A percentile compares a stretch with the other conserved stretches of the same genome.
These are phyloP conservation scores for Solanum chiquidenum DNA, from an alignment of 257 asterid species.

Conservation along the genomic window DNA sequence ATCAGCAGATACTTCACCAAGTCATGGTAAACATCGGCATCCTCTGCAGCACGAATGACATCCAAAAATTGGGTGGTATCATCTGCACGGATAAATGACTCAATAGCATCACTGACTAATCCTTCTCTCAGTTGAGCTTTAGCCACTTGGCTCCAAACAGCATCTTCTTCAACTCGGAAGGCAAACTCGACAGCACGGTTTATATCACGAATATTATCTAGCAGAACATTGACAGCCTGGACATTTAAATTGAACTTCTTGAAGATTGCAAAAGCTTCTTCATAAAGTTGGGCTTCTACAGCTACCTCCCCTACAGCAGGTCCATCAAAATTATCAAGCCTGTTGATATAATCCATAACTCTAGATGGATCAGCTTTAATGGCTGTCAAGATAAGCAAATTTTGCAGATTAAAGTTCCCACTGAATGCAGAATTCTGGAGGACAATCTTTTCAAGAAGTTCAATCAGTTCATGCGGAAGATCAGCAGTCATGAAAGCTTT, in stretches of 20 bases:
- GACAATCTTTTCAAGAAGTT: conserved; percentile 96
- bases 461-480: conserved; percentile 96
- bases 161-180: conserved; percentile 95
- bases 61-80: conserved; percentile 90
- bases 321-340: conserved; percentile 98
- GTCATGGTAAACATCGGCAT: conserved; percentile 86
- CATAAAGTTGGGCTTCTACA: conserved; percentile 82
- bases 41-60: conserved; percentile 86
- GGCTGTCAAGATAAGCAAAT: conserved; percentile 91
- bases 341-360: conserved; percentile 94
- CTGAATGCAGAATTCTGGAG: conserved; percentile 98
- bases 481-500: conserved; percentile 99
- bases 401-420: conserved; percentile 95
- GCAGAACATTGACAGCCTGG: conserved; percentile 88
- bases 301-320: conserved; percentile 99
- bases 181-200: conserved; percentile 98
- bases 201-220: conserved; percentile 84
- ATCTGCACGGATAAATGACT: conserved; percentile 96
- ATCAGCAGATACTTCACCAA: conserved; percentile 90
- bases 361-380: conserved; percentile 94
- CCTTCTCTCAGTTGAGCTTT: conserved; percentile 97
- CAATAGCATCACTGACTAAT: conserved; percentile 93
- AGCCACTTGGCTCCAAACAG: conserved; percentile 99
- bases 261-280: conserved; percentile 95
- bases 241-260: conserved; percentile 97